Base-by-base conservation (phyloP, 768 basidiomycete genomes). In the Pulveroboletus sp. region DNA sequence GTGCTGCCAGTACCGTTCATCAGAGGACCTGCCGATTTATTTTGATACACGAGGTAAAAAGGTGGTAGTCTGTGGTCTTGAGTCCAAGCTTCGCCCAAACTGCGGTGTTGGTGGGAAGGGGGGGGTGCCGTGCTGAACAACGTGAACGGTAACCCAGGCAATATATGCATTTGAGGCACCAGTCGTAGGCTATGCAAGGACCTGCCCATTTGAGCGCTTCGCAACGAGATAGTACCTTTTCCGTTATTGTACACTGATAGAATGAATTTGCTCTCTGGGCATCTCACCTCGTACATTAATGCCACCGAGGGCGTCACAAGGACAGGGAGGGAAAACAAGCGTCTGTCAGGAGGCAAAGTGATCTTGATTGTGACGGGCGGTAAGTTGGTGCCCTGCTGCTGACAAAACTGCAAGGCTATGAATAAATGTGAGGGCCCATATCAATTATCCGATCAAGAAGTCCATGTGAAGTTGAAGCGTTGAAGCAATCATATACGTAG, bases 11-110 rank as follows among this genome's bases (percentile, higher is more conserved):
- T 68, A 38, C 71, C 75, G n/a, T 52, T 50, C 37, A 36, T 62
- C 38, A 76, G 74, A 18, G 73, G 75, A 56, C 68, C 64, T 18
- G 80, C 82, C 8, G 78, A 84, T 64, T 84, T 45, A 76, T 84
- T 26, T 67, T 84, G 47, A 67, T 84, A 46, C 81, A 81, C 56
- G 76, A 73, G 35, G 71, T 72, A 47, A 57, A 61, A 30, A 62
- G 68, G 21, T 60, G 79, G 45, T 76, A 73, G 54, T 69, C 73
- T 49, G 76, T 73, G 9, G 75, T 77, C 17, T 71, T 82, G 31
- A 72, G 73, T 57, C 81, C 82, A 42, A 57, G 60, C 39, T 65
- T 65, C 33, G 54, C 57, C 47, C 47, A 56, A 26, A 66, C 57
- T 15, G 58, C 57, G 44, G 50, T 63, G 36, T 46, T 27, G 35